Percentiles rank a stretch among this genome's conserved stretches.
phyloP scores from a whole-genome alignment of 176 grass and related monocot genomes.

The Eleusine indica region DNA sequence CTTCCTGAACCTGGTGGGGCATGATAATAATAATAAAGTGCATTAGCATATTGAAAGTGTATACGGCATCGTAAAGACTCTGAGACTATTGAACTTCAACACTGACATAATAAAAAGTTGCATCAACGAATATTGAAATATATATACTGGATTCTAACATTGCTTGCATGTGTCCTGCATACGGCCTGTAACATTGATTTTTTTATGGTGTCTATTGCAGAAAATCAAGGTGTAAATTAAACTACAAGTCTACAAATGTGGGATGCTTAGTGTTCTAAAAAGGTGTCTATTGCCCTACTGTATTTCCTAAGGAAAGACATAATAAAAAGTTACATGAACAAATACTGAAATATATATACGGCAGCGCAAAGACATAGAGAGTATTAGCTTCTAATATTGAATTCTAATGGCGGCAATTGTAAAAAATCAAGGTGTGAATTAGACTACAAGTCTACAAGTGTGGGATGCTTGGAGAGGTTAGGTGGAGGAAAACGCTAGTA shows the following conservation, averaged over 20 bases:
- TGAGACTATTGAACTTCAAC: constrained; percentile 3
- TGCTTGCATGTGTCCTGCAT: no score
- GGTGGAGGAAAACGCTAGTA: not conserved
- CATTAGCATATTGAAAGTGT: not conserved
- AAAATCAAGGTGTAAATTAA: no score
- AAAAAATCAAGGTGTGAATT: constrained; percentile 11
- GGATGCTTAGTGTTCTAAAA: no score
- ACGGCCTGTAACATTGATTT: no score
- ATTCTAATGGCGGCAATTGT: not conserved
- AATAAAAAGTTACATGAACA: not conserved
- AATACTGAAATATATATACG: not conserved
- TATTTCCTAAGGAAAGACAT: no score
- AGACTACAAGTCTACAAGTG: not conserved
- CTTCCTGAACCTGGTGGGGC: constrained; percentile 52
- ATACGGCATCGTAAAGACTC: constrained; percentile 13
- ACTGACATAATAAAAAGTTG: not conserved
- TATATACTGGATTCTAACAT: not conserved
- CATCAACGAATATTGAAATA: not conserved
- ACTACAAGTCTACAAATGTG: no score
- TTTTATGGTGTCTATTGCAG: no score
- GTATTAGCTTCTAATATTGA: not conserved
- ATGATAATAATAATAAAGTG: constrained; percentile 9
- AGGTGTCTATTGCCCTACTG: no score
- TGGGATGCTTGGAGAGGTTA: not conserved
- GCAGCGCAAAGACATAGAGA: constrained; percentile 19